Base-by-base conservation (phyloP, 2,329 filamentous ascomycete genomes). In the Alternaria sp. region DNA sequence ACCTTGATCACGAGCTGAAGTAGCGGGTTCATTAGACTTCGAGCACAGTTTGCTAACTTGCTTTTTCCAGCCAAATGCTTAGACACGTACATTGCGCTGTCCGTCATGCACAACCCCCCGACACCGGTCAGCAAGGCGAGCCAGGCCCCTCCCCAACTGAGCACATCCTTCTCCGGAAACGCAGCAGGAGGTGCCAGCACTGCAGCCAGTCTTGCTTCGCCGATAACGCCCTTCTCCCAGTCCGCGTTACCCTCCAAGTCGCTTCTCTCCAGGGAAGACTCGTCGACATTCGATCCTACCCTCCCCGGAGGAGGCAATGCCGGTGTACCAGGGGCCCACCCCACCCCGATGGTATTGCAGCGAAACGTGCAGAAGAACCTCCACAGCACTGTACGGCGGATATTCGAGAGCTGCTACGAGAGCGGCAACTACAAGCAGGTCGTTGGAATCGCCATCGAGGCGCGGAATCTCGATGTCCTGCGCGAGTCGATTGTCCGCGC, bases 381-480 rank as follows among this genome's bases (percentile, higher is more conserved):
- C 54, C 92, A 97, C 74, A 84, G 86, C 47, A 89, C 97, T 56
- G 94, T 98, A 68, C 91, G 96, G 80, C 89, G 93, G 59, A 87
- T 99, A 45, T 98, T 99, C 71, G 92, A 97, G 81, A 92, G 88
- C 80, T 98, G 95, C 81, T 90, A 97, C 75, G 86, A 88, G 69
- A 89, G 94, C 73, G 93, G 92, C 66, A 90, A 93, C 66, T 99
- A 97, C 82, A 90, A 93, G 71, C 96, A 99, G 81, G 96, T 99
- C 8, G 93, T 99, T 46, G 96, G 96, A 60, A 97, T 99, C 71
- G 94, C 96, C 10, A 91, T 99, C 37, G 96, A 99, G 81, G 94
- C 96, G 64, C 93, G 94, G 79, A 96, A 96, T 76, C 86, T 98
- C 18, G 91, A 96, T 60, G 91, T 98, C 30, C 87, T 99, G 45